These are phyloP conservation scores for Reutealis trisperma DNA, from an alignment of 345 rosid genomes.

Conservation along the genomic window DNA sequence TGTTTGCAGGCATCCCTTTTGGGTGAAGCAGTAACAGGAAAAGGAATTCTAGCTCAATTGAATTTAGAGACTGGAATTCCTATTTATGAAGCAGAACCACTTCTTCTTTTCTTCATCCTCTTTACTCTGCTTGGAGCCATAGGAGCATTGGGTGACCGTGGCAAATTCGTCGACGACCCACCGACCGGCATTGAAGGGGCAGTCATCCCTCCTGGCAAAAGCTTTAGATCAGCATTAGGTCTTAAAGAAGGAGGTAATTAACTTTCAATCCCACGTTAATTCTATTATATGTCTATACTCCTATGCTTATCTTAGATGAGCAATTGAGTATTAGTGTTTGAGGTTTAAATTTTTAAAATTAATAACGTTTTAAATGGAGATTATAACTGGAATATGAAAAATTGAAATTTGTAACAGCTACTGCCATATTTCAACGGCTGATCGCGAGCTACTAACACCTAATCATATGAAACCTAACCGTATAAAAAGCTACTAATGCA, in stretches of 20 bases:
- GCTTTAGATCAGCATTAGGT: conserved; percentile 67
- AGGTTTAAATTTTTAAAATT: no score
- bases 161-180: conserved; percentile 78
- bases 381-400: no score
- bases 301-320: no score
- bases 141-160: conserved; percentile 95
- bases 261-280: neutral
- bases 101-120: conserved; percentile 90
- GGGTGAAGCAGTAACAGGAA: conserved; percentile 90
- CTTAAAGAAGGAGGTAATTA: conserved; percentile 82
- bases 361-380: no score
- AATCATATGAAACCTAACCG: no score
- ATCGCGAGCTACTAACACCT: no score
- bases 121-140: conserved; percentile 95
- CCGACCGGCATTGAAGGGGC: conserved; percentile 74
- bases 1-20: conserved; percentile 71
- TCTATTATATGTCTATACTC: no score
- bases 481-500: no score
- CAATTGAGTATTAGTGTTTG: no score
- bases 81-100: conserved; percentile 94
- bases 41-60: conserved; percentile 83
- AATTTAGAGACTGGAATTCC: conserved; percentile 94
- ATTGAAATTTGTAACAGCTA: no score
- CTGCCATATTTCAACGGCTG: no score
- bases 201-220: conserved; percentile 82